These are phyloP conservation scores for Pseudonitzschia multiseries DNA, from an alignment of 108 stramenopile genomes.

Conservation along the genomic window DNA sequence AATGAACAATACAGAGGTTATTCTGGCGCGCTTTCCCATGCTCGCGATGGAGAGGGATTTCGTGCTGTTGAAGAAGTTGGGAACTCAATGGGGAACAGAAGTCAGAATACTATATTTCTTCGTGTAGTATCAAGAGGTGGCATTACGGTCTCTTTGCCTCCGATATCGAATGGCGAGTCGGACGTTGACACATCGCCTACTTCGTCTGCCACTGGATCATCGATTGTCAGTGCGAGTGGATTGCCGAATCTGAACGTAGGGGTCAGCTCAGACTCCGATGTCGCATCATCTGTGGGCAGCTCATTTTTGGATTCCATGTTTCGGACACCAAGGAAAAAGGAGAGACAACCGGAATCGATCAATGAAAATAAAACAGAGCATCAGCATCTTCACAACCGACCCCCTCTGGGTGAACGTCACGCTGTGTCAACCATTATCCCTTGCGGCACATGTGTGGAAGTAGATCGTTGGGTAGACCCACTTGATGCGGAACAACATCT, in stretches of 20 bases:
- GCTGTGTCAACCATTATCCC: constrained; percentile 40
- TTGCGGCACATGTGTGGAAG: constrained; percentile 77
- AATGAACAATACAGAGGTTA: constrained; percentile 54
- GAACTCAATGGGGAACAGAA: constrained; percentile 56
- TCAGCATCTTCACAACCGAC: constrained; percentile 13
- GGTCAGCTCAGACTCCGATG: constrained; percentile 46
- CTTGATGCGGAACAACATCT: constrained; percentile 9
- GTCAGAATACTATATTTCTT: constrained; percentile 47
- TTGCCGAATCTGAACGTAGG: constrained; percentile 4
- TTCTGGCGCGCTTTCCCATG: constrained; percentile 26
- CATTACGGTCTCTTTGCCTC: constrained; percentile 60
- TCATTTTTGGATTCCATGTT: constrained; percentile 62
- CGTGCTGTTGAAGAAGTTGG: constrained; percentile 78
- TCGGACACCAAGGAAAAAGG: constrained; percentile 50
- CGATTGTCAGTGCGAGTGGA: constrained; percentile 18
- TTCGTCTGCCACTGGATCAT: constrained; percentile 38
- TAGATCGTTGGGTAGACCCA: constrained; percentile 49
- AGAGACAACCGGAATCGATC: constrained; percentile 21
- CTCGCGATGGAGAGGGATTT: constrained; percentile 46
- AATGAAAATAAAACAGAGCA: constrained; percentile 16
- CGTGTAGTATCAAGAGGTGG: constrained; percentile 61
- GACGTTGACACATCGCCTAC: constrained; percentile 47
- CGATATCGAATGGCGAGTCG: constrained; percentile 24
- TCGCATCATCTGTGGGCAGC: constrained; percentile 62
- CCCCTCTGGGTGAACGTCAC: constrained; percentile 16